These are phyloP conservation scores for Hypoxylon sp. DNA, from an alignment of 2,329 filamentous ascomycete genomes.

Conservation along the genomic window DNA sequence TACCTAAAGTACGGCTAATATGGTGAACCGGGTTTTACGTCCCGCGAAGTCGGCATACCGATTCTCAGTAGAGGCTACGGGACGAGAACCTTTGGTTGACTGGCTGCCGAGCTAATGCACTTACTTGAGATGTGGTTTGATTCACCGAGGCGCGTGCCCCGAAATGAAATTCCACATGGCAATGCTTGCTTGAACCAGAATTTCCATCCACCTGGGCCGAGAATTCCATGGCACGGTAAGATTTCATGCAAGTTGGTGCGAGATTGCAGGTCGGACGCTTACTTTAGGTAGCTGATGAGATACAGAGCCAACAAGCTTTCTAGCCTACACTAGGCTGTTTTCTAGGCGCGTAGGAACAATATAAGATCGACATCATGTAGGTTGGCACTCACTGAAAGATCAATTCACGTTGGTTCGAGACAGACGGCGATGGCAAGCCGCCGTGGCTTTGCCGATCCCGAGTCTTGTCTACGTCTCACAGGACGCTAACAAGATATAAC, in stretches of 20 bases:
- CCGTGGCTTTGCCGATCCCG: constrained; percentile 9
- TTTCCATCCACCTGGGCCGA: constrained; percentile 1
- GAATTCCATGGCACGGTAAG: no score
- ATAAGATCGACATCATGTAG: not conserved
- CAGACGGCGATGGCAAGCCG: no score
- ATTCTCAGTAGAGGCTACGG: constrained; percentile 11
- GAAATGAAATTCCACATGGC: constrained; percentile 22
- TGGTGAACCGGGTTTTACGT: no score
- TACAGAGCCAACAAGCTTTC: constrained; percentile 7
- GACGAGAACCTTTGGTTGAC: constrained; percentile 14
- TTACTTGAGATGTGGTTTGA: constrained; percentile 16
- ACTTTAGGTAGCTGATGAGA: not conserved
- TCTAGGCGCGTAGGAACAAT: constrained; percentile 15
- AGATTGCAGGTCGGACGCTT: constrained; percentile 7
- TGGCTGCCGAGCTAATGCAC: constrained; percentile 13
- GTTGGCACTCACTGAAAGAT: no score
- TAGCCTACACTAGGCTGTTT: no score
- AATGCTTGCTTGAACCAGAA: constrained; percentile 16
- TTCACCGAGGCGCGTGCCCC: no score
- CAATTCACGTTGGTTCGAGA: no score
- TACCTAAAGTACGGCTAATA: no score
- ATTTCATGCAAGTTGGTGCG: constrained; percentile 41
- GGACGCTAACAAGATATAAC: not conserved
- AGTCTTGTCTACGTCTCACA: not conserved
- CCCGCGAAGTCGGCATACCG: constrained; percentile 40